These are phyloP conservation scores for Microsporum canis DNA, from an alignment of 2,329 filamentous ascomycete species.

Conservation along the genomic window DNA sequence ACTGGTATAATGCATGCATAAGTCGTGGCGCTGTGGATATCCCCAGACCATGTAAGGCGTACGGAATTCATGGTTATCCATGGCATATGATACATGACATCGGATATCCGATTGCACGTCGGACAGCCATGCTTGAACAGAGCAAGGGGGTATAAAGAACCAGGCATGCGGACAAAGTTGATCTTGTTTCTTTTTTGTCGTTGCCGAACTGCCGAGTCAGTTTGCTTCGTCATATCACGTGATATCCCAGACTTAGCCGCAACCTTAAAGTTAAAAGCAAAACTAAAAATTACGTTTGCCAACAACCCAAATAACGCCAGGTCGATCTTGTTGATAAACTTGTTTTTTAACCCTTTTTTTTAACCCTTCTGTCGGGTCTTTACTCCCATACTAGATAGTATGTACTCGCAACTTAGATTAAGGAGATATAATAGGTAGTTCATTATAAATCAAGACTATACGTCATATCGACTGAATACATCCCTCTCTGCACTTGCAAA, in stretches of 20 bases:
- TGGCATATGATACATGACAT: too few species aligned
- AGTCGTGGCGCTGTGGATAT: too few species aligned
- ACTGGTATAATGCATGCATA: too few species aligned
- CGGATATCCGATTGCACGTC: too few species aligned
- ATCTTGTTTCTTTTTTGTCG: not conserved
- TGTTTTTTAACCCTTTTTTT: not conserved
- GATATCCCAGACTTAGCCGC: not conserved
- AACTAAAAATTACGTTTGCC: not conserved
- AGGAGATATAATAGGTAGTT: too few species aligned
- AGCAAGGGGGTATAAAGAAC: too few species aligned
- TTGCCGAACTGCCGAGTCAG: too few species aligned
- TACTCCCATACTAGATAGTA: too few species aligned
- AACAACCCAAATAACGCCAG: not conserved
- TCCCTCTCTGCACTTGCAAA: not conserved
- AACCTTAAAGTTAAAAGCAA: not conserved
- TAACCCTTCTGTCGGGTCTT: not conserved
- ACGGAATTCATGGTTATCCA: too few species aligned
- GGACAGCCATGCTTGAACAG: too few species aligned
- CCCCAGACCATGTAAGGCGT: too few species aligned
- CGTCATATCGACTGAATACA: not conserved
- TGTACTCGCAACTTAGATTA: too few species aligned
- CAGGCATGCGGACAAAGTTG: not conserved
- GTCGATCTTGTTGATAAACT: not conserved
- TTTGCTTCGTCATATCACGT: not conserved
- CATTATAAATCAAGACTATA: not conserved